These are phyloP conservation scores for Zancudomyces culisetae DNA, from an alignment of 371 early-diverging fungal genomes.

Conservation along the genomic window DNA sequence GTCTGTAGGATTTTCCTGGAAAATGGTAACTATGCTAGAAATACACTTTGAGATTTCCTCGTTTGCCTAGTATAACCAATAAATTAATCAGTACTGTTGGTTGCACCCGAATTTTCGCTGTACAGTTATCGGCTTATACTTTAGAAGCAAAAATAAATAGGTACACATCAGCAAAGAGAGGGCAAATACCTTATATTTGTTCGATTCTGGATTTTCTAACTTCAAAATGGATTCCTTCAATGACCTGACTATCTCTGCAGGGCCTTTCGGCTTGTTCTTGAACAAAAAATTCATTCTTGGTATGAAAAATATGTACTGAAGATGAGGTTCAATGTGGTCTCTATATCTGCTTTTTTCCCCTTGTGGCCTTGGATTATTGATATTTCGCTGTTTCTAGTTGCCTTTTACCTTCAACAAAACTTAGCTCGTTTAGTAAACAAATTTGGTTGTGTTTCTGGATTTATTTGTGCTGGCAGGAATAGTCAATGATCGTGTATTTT, in stretches of 20 bases:
- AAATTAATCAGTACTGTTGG: not conserved
- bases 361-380: no score
- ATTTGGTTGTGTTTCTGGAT: no score
- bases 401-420: no score
- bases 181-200: slow-evolving; percentile 3
- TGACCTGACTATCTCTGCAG: slow-evolving; percentile 67
- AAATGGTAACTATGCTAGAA: slow-evolving; percentile 70
- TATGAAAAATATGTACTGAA: no score
- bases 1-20: slow-evolving; percentile 79
- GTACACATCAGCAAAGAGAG: slow-evolving; percentile 2
- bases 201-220: slow-evolving; percentile 8
- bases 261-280: slow-evolving; percentile 69
- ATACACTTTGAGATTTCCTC: slow-evolving; percentile 91
- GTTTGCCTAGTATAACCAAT: slow-evolving; percentile 33
- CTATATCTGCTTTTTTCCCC: no score
- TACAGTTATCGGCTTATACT: not conserved
- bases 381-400: no score
- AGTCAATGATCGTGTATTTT: no score
- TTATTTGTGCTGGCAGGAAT: no score
- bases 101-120: no score
- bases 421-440: no score
- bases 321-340: no score
- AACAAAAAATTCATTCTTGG: slow-evolving; percentile 84
- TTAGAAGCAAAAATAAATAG: not conserved
- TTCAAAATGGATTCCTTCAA: slow-evolving; percentile 67